Conservation (phyloP, 768 basidiomycete genomes). For the Cystobasidium ongulense region DNA sequence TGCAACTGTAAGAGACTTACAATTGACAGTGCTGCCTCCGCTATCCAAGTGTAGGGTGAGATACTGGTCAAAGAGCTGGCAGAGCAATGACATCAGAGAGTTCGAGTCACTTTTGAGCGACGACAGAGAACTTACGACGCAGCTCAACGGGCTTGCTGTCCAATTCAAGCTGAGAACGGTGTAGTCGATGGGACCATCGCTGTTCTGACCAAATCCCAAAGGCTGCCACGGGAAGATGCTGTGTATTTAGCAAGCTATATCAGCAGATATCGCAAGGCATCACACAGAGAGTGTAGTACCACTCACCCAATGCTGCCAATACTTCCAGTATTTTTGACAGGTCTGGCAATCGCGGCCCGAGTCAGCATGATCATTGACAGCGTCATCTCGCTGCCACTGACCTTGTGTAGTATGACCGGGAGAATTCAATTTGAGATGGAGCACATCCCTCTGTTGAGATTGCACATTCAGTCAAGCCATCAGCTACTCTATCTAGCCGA, state of each 20-base stretch:
- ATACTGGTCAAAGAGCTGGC: conserved; percentile 23
- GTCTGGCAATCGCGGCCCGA: not conserved
- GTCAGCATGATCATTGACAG: not conserved
- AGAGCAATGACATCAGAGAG: not conserved
- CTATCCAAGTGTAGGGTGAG: not conserved
- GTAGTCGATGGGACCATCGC: conserved; percentile 30
- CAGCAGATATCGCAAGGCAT: no score
- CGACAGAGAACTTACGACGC: not conserved
- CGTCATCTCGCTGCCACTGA: not conserved
- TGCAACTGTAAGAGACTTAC: not conserved
- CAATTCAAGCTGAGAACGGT: conserved; percentile 15
- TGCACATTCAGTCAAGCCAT: not conserved
- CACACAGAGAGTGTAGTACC: no score
- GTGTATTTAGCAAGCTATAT: no score
- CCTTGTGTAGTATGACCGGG: conserved; percentile 18
- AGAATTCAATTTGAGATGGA: not conserved
- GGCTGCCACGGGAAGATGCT: conserved; percentile 26
- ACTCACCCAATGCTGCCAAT: not conserved
- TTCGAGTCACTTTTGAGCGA: not conserved
- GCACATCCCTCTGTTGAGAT: not conserved
- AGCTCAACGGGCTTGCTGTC: conserved; percentile 18
- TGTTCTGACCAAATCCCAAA: not conserved
- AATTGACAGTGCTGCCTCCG: not conserved
- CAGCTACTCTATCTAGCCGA: no score
- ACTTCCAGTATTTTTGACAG: not conserved